These are phyloP conservation scores for Eremochloa ophiuroides DNA, from an alignment of 176 grass and related monocot species.

Conservation along the genomic window DNA sequence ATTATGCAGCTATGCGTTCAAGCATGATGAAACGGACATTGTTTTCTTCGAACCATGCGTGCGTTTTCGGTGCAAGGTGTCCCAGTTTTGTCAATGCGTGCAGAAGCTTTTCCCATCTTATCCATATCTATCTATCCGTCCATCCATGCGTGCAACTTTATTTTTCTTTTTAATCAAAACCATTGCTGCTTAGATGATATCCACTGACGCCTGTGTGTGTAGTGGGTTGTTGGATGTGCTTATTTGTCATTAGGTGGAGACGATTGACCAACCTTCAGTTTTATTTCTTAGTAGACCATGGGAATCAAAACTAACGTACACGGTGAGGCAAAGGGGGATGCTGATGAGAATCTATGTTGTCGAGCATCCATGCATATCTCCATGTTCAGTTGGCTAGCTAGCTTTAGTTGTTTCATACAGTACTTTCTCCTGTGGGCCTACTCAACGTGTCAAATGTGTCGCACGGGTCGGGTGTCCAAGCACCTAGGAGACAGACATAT, in stretches of 20 bases:
- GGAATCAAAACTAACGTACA: background rate
- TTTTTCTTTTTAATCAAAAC: background rate
- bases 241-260: background rate
- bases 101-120: background rate
- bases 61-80: conserved; percentile 22
- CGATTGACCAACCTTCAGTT: background rate
- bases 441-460: conserved; percentile 28
- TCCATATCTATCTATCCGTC: background rate
- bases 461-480: conserved; percentile 8
- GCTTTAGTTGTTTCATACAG: background rate
- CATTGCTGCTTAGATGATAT: background rate
- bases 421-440: background rate
- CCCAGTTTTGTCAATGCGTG: conserved; percentile 28
- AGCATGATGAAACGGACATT: background rate
- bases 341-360: conserved; percentile 16
- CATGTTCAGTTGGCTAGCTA: background rate
- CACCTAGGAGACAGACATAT: conserved; percentile 6
- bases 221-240: conserved; percentile 45
- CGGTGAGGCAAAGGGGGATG: background rate
- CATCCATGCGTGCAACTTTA: background rate
- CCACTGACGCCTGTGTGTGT: background rate
- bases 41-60: background rate
- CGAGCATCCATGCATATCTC: background rate
- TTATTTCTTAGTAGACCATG: background rate
- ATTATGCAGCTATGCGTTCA: background rate